Evolutionary conservation across 495 filamentous ascomycete genomes (phyloP).

Genomic region (Aspergillus incahuasiensis): DNA sequence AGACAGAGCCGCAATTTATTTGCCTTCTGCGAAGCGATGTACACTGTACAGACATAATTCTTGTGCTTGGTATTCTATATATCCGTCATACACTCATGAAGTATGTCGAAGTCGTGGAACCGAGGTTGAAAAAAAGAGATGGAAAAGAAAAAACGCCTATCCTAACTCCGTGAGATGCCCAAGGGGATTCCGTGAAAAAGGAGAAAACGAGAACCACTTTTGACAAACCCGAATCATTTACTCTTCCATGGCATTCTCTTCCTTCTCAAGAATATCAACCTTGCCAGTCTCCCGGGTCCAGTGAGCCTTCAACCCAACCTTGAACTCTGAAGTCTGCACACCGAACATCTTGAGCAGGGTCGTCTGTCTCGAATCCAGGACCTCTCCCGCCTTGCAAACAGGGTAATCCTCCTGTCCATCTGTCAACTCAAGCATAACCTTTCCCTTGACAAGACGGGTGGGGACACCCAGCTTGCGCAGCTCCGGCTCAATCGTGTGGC

Average conservation of each 20-base stretch:
- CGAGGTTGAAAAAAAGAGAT: conserved; percentile 9
- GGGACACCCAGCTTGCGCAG: conserved; percentile 84
- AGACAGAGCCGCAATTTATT: too few relatives aligned
- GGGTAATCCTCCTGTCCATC: conserved; percentile 62
- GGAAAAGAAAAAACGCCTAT: conserved; percentile 31
- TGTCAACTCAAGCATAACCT: conserved; percentile 73
- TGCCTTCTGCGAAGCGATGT: too few relatives aligned
- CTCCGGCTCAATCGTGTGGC: conserved; percentile 82
- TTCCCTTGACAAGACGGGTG: conserved; percentile 80
- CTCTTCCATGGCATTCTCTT: conserved; percentile 40
- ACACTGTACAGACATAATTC: conserved; percentile 7
- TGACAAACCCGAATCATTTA: conserved; percentile 14
- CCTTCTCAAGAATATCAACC: conserved; percentile 37
- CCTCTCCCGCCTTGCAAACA: conserved; percentile 77
- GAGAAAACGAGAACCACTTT: conserved; percentile 20
- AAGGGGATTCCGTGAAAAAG: conserved; percentile 24
- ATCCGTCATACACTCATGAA: conserved; percentile 36
- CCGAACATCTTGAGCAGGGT: conserved; percentile 92
- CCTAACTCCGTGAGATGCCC: conserved; percentile 37
- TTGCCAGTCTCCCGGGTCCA: conserved; percentile 41
- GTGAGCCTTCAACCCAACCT: conserved; percentile 65
- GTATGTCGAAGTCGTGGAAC: background rate
- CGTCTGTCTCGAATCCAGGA: conserved; percentile 83
- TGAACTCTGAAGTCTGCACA: conserved; percentile 82
- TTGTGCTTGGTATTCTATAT: conserved; percentile 21